phyloP scores from a whole-genome alignment of 2,329 filamentous ascomycete species.

The Fusarium annulatum region DNA sequence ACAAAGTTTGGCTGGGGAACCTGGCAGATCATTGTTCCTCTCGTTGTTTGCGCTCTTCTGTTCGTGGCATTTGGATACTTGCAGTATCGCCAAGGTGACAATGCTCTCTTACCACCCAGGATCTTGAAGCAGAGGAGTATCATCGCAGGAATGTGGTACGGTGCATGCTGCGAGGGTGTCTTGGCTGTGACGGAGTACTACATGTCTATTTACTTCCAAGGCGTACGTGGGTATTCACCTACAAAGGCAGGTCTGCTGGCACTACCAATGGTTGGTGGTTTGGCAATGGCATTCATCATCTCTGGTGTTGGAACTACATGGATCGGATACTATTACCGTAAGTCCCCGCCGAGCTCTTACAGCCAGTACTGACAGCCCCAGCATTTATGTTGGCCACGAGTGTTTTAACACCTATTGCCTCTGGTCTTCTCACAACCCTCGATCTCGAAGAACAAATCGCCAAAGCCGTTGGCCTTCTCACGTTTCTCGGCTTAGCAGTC shows the following conservation, averaged over 20 bases:
- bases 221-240: constrained; percentile 36
- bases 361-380: neutral
- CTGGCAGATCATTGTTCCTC: constrained; percentile 35
- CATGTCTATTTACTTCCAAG: constrained; percentile 44
- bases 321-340: constrained; percentile 43
- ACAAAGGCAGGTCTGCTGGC: constrained; percentile 35
- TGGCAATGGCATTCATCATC: constrained; percentile 26
- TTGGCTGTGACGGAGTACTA: constrained; percentile 42
- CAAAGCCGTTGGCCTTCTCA: constrained; percentile 32
- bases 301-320: constrained; percentile 38
- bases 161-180: constrained; percentile 37
- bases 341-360: rapidly evolving
- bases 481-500: constrained; percentile 37
- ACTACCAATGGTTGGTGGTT: constrained; percentile 38
- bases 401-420: constrained; percentile 33
- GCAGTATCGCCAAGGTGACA: constrained; percentile 33
- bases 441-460: constrained; percentile 35
- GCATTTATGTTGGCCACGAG: constrained; percentile 42
- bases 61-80: constrained; percentile 32
- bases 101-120: constrained; percentile 28
- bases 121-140: constrained; percentile 42
- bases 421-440: constrained; percentile 38
- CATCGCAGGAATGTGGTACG: constrained; percentile 38
- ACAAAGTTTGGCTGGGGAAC: constrained; percentile 38
- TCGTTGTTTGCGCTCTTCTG: constrained; percentile 15